A percentile compares a stretch with the other conserved stretches of the same genome.
Evolutionary conservation across 345 rosid species (phyloP).

Genomic region (Lepidium africanum): DNA sequence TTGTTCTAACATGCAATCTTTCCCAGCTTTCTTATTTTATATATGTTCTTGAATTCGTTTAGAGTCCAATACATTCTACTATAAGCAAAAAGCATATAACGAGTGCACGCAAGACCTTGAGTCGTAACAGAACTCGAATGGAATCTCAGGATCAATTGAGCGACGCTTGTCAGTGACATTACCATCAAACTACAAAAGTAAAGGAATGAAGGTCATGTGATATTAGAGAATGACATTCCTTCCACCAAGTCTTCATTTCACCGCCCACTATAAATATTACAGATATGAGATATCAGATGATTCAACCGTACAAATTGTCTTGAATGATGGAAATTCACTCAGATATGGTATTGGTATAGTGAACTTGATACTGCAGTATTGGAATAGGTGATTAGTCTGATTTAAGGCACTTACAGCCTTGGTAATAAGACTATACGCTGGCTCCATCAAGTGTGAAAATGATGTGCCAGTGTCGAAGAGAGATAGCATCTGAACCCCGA

Average conservation of each 20-base stretch:
- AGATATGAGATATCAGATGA: constrained; percentile 1
- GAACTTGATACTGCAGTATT: background rate
- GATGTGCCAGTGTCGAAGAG: constrained; percentile 79
- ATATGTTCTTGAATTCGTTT: background rate
- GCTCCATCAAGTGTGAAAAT: constrained; percentile 66
- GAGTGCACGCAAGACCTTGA: constrained; percentile 5
- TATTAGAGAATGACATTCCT: background rate
- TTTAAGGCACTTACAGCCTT: constrained; percentile 41
- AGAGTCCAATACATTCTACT: background rate
- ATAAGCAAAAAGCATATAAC: background rate
- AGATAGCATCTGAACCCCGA: constrained; percentile 42
- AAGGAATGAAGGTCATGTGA: constrained; percentile 5
- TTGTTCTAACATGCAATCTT: background rate
- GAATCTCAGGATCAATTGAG: constrained; percentile 23
- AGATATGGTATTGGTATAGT: background rate
- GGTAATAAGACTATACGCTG: constrained; percentile 55
- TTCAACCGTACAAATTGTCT: background rate
- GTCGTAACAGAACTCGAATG: constrained; percentile 69
- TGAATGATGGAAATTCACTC: background rate
- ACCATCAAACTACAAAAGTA: constrained; percentile 49
- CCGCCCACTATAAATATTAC: background rate
- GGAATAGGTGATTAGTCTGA: background rate
- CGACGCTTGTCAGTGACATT: constrained; percentile 33
- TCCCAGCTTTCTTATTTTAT: background rate
- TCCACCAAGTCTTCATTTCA: background rate